These are phyloP conservation scores for Aspergillus quadricinctus DNA, from an alignment of 2,329 filamentous ascomycete species.

Conservation along the genomic window DNA sequence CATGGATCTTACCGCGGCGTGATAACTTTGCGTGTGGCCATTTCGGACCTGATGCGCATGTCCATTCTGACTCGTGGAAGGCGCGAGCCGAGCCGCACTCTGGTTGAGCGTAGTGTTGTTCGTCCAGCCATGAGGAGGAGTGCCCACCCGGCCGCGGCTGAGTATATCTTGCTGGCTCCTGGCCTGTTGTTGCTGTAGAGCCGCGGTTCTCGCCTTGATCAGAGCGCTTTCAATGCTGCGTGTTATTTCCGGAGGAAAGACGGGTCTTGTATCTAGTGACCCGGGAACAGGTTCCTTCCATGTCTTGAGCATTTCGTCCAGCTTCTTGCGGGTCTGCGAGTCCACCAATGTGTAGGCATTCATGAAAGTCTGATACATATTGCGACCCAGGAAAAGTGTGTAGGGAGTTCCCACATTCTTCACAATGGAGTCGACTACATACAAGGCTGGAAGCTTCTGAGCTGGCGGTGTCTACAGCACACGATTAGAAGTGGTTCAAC, in stretches of 20 bases:
- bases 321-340: slow-evolving; percentile 73
- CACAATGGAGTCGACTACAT: slow-evolving; percentile 95
- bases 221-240: slow-evolving; percentile 90
- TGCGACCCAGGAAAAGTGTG: slow-evolving; percentile 87
- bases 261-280: slow-evolving; percentile 84
- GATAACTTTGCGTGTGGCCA: slow-evolving; percentile 25
- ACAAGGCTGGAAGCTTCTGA: slow-evolving; percentile 91
- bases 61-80: slow-evolving; percentile 20
- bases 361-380: slow-evolving; percentile 94
- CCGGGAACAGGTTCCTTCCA: slow-evolving; percentile 97
- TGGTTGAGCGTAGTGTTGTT: slow-evolving; percentile 71
- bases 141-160: slow-evolving; percentile 48
- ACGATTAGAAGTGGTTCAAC: slow-evolving; percentile 30
- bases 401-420: slow-evolving; percentile 99
- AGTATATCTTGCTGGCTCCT: slow-evolving; percentile 55
- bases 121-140: slow-evolving; percentile 57
- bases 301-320: slow-evolving; percentile 96
- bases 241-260: slow-evolving; percentile 83
- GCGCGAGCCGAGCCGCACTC: slow-evolving; percentile 38
- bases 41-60: slow-evolving; percentile 25
- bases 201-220: slow-evolving; percentile 70
- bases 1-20: slow-evolving; percentile 14
- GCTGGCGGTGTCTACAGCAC: slow-evolving; percentile 69
- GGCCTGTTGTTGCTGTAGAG: slow-evolving; percentile 45
- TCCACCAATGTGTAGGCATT: slow-evolving; percentile 91